These are phyloP conservation scores for Fusarium robinianum DNA, from an alignment of 2,329 filamentous ascomycete species.

Conservation along the genomic window DNA sequence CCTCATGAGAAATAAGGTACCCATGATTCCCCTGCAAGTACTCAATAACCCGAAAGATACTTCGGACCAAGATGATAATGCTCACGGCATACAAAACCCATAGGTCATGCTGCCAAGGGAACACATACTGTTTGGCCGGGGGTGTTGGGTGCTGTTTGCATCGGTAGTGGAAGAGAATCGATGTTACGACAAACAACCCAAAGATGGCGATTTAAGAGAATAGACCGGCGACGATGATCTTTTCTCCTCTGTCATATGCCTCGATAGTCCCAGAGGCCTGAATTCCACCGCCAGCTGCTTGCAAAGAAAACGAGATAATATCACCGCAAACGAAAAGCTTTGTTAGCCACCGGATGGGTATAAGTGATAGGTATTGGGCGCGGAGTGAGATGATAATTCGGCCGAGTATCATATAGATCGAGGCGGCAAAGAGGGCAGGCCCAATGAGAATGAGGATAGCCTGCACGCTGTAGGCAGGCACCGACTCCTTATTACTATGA, in stretches of 20 bases:
- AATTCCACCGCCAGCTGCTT: conserved; percentile 24
- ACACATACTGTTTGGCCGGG: not conserved
- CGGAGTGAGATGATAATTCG: conserved; percentile 42
- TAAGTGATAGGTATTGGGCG: conserved; percentile 45
- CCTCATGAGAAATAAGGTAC: conserved; percentile 39
- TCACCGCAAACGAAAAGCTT: conserved; percentile 55
- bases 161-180: conserved; percentile 47
- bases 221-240: conserved; percentile 4
- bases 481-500: no score
- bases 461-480: conserved; percentile 42
- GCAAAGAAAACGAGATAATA: conserved; percentile 45
- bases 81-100: conserved; percentile 19
- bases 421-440: conserved; percentile 47
- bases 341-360: conserved; percentile 49
- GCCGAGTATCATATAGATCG: conserved; percentile 51
- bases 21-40: conserved; percentile 40
- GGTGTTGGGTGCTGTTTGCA: conserved; percentile 3
- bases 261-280: no score
- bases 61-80: conserved; percentile 44
- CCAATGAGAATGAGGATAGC: conserved; percentile 42
- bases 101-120: conserved; percentile 38
- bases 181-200: conserved; percentile 47
- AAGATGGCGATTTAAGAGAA: no score
- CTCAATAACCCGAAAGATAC: conserved; percentile 46
- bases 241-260: no score